Conservation (phyloP, 2,329 filamentous ascomycete species). For the Knufia fluminis region DNA sequence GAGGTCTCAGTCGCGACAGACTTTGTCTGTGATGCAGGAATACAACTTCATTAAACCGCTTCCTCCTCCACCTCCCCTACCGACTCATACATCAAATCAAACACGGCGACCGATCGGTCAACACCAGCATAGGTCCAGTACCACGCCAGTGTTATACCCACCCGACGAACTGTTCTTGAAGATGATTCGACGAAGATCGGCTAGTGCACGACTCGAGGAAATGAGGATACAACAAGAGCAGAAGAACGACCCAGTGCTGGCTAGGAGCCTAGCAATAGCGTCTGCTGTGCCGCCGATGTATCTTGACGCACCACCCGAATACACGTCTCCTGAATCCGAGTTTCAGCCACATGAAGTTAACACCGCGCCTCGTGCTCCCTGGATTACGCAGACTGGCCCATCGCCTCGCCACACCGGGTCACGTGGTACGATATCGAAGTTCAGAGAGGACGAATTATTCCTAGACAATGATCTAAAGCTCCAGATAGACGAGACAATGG, state of each 20-base stretch:
- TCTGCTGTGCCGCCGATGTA: conserved; percentile 15
- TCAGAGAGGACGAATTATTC: not conserved
- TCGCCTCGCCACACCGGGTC: not conserved
- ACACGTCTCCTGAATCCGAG: conserved; percentile 1
- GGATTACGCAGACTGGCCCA: too few species aligned
- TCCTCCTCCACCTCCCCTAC: conserved; percentile 6
- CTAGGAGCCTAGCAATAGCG: conserved; percentile 14
- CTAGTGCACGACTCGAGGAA: conserved; percentile 11
- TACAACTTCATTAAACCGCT: conserved; percentile 12
- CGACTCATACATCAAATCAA: not conserved
- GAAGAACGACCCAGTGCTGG: conserved; percentile 1
- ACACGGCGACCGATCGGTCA: conserved; percentile 6
- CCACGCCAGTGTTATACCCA: conserved; percentile 10
- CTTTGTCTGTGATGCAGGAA: not conserved
- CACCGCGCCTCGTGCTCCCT: too few species aligned
- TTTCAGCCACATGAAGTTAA: too few species aligned
- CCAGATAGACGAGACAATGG: conserved; percentile 5
- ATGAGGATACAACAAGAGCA: conserved; percentile 7
- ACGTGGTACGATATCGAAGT: not conserved
- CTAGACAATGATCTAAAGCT: not conserved
- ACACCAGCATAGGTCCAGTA: conserved; percentile 12
- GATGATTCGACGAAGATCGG: conserved; percentile 11
- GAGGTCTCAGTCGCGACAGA: conserved; percentile 6
- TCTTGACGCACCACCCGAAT: conserved; percentile 17
- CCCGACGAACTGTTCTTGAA: conserved; percentile 7